Evolutionary conservation across 306 rosid species (phyloP), one percentile per base, ranked within the genome.

Genomic region (Castanea crenata): DNA sequence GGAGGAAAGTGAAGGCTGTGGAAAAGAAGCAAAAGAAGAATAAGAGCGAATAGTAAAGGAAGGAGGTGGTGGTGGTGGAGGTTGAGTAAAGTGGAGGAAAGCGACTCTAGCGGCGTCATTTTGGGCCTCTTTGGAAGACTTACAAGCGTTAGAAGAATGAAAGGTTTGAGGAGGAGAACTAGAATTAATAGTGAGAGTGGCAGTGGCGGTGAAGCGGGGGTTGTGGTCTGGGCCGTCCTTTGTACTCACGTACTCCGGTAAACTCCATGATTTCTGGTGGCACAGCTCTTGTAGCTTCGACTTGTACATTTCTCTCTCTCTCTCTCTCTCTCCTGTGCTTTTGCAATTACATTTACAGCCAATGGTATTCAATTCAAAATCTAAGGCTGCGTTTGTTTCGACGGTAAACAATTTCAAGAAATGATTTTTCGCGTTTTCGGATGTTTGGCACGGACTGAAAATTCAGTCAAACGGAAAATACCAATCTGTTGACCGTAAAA

Each of bases 101-200:
- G 98, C 98, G 29, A 85, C 52, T 69, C 80, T 62, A 8, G 98
- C 97, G 2, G 85, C 98, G 5, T 76, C 82, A 78, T 92, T 90
- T 62, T 92, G 93, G 10, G 97, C 83, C 7, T 65, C 68, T 65
- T 87, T 89, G 34, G 85, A 69, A 46, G 78, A 67, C 21, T 80
- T 80, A 35, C 58, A 64, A 1, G 76, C 51, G 0, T 79, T 3
- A 2, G 23, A 32, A 0, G 84, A 29, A 9, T 27, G 61, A 31
- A 90, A 90, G 54, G 54, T 49, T 49, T 10, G 54, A 0, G 75
- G 10, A 41, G 46, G 46, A 41, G 46, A 41, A 3, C 41, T 6
- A 32, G 73, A 83, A 52, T 87, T 85, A 27, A 92, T 63, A 2
- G 59, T 74, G 69, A 92, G 74, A 16, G 86, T 69, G 59, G 90